Conservation (phyloP, 441 rosid genomes). For the Manihot esculenta region DNA sequence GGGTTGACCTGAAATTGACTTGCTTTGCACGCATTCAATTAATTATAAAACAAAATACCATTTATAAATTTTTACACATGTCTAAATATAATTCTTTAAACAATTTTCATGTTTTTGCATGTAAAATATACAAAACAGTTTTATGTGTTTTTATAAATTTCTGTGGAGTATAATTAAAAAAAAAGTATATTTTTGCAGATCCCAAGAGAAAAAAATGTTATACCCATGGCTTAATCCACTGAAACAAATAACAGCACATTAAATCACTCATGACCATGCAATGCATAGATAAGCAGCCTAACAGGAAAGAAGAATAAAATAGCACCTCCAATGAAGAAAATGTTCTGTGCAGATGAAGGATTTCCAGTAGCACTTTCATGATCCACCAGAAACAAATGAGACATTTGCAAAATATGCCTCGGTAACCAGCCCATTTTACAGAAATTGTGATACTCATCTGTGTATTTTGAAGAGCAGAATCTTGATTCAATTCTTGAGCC, state of each 20-base stretch:
- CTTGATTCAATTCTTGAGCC: conserved; percentile 16
- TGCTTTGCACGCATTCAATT: neutral
- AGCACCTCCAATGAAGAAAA: conserved; percentile 53
- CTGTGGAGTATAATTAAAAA: too few species aligned
- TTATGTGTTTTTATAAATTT: too few species aligned
- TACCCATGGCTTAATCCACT: neutral
- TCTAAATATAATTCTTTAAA: neutral
- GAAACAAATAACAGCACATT: neutral
- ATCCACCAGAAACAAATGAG: conserved; percentile 78
- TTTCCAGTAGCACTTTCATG: conserved; percentile 46
- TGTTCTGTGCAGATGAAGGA: conserved; percentile 45
- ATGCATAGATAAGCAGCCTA: neutral
- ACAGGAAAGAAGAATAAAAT: conserved; percentile 14
- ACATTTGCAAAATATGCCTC: conserved; percentile 38
- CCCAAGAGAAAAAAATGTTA: neutral
- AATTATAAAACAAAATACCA: neutral
- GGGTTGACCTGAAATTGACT: neutral
- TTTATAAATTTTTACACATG: neutral
- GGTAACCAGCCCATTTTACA: conserved; percentile 37
- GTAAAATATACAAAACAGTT: neutral
- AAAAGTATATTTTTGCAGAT: neutral
- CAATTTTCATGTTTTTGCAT: neutral
- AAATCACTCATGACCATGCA: conserved; percentile 13
- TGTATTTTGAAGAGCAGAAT: conserved; percentile 25
- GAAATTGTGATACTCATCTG: conserved; percentile 49